A percentile compares a stretch with the other conserved stretches of the same genome.
phyloP scores from a whole-genome alignment of 1,139 yeast species.

The Meyerozyma elateridarum region DNA sequence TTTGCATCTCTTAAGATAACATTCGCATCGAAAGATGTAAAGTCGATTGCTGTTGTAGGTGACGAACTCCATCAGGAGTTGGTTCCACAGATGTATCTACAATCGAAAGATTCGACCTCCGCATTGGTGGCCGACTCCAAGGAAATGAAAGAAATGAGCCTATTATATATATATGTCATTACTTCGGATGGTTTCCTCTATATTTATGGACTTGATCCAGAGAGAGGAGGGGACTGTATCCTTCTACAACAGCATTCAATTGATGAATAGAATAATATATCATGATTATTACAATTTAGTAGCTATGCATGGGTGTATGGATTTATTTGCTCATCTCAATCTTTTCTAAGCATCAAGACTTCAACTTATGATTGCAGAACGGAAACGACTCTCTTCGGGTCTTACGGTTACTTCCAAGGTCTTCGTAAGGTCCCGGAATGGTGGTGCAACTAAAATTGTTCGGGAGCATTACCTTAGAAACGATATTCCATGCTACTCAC shows the following conservation, averaged over 20 bases:
- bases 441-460: slow-evolving; percentile 85
- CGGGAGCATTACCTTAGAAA: slow-evolving; percentile 90
- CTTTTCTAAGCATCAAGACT: not conserved
- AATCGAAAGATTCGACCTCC: slow-evolving; percentile 15
- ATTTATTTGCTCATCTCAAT: slow-evolving; percentile 1
- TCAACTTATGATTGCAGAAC: slow-evolving; percentile 18
- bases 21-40: slow-evolving; percentile 53
- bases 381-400: slow-evolving; percentile 51
- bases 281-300: no score
- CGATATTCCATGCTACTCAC: slow-evolving; percentile 89
- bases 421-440: slow-evolving; percentile 84
- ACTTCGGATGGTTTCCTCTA: slow-evolving; percentile 86
- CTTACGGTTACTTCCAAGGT: slow-evolving; percentile 82
- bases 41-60: slow-evolving; percentile 57
- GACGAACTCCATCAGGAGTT: slow-evolving; percentile 37
- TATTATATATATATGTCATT: slow-evolving; percentile 70
- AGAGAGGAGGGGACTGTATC: slow-evolving; percentile 90
- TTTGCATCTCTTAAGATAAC: slow-evolving; percentile 91
- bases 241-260: slow-evolving; percentile 62
- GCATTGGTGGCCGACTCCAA: slow-evolving; percentile 10
- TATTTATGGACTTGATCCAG: slow-evolving; percentile 82
- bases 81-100: slow-evolving; percentile 31
- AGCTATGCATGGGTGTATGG: no score
- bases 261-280: not conserved
- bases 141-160: slow-evolving; percentile 40